Conservation (phyloP, 192 early-diverging fungal genomes). For the Coemansia sp. region DNA sequence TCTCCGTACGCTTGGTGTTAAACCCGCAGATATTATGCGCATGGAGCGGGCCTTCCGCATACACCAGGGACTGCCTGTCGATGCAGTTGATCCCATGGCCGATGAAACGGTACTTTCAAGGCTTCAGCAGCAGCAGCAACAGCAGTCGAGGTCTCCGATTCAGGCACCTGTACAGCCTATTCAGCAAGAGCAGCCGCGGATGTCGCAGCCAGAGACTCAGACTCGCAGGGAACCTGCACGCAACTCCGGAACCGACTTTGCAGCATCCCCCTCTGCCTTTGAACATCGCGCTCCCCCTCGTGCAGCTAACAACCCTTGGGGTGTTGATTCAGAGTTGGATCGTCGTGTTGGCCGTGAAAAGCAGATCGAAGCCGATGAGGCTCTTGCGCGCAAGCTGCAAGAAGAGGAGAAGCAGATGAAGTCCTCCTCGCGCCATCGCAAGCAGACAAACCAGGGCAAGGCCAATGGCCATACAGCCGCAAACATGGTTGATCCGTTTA, state of each 20-base stretch:
- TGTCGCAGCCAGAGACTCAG: slow-evolving; percentile 28
- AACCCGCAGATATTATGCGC: slow-evolving; percentile 78
- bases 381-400: slow-evolving; percentile 78
- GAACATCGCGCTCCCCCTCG: slow-evolving; percentile 9
- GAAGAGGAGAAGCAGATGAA: slow-evolving; percentile 57
- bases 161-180: background rate
- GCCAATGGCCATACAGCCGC: no score
- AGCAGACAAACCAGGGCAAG: background rate
- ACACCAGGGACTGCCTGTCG: slow-evolving; percentile 39
- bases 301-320: slow-evolving; percentile 43
- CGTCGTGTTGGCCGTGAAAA: slow-evolving; percentile 37
- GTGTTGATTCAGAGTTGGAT: slow-evolving; percentile 46
- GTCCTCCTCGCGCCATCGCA: no score
- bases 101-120: background rate
- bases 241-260: slow-evolving; percentile 27
- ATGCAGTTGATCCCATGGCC: background rate
- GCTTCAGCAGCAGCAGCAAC: background rate
- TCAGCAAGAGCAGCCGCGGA: slow-evolving; percentile 14
- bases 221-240: slow-evolving; percentile 17
- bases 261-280: slow-evolving; percentile 26
- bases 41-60: slow-evolving; percentile 59
- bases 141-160: background rate
- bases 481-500: no score
- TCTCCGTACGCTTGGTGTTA: slow-evolving; percentile 74
- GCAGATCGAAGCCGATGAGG: slow-evolving; percentile 77